Evolutionary conservation across 2,329 filamentous ascomycete genomes (phyloP).

Genomic region (Aspergillus ustus): DNA sequence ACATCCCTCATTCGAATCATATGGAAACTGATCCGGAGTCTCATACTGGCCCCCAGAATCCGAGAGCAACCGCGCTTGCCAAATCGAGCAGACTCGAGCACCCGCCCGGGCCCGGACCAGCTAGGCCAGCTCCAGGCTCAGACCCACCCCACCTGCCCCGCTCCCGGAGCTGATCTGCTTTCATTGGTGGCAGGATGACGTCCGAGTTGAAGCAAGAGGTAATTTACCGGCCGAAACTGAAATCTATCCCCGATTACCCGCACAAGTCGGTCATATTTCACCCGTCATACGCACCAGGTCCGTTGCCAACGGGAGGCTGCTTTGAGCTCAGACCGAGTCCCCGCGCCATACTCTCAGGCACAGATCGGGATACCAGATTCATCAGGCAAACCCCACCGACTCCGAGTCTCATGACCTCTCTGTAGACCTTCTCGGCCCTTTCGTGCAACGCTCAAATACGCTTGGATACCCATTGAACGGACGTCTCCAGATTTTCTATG

Average conservation of each 20-base stretch:
- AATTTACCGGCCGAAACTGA: neutral
- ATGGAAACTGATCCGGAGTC: neutral
- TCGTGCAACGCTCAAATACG: slow-evolving; percentile 1
- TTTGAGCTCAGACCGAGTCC: slow-evolving; percentile 5
- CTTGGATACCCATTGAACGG: neutral
- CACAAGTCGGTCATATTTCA: neutral
- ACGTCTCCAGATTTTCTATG: neutral
- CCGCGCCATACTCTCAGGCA: neutral
- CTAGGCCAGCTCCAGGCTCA: neutral
- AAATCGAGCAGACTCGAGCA: neutral
- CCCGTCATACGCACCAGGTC: neutral
- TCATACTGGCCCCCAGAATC: neutral
- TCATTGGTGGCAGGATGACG: neutral
- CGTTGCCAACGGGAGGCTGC: neutral
- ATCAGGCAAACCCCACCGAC: neutral
- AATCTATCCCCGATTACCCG: neutral
- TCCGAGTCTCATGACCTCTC: slow-evolving; percentile 10
- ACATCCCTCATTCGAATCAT: neutral
- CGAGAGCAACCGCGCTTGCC: neutral
- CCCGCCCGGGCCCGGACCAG: no score
- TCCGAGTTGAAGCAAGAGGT: neutral
- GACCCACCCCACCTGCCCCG: slow-evolving; percentile 1
- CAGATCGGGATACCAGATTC: slow-evolving; percentile 7
- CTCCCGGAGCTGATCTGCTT: neutral
- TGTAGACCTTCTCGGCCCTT: neutral